Evolutionary conservation across 192 early-diverging fungal genomes (phyloP), one percentile per base, ranked within the genome.

Genomic region (Podila epicladia): DNA sequence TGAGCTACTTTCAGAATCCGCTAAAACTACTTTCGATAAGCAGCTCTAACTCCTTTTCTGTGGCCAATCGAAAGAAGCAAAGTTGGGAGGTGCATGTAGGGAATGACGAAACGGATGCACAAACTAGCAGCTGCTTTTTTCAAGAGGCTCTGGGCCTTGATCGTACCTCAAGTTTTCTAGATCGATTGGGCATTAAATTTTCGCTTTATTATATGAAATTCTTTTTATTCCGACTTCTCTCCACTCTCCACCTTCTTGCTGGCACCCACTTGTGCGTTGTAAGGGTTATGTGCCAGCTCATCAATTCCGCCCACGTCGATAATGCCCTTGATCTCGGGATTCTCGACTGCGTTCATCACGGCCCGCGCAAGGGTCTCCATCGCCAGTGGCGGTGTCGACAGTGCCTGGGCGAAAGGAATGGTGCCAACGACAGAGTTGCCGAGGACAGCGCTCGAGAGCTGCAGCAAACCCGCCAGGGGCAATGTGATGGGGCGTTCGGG

Each of bases 401-500:
- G 17, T 4, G 73, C 61, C n/a, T 82, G 77, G 24, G 85, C 87
- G 55, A 86, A 65, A 15, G 85, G 87, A 8, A 89, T 78, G 29
- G 82, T 87, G 4, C 84, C 82, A 28, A 75, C 64, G 22, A 82
- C 73, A 31, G 74, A 74, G 24, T 79, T 75, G n/a, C 82, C 75
- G 26, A 83, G 70, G 17, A 86, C 41, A 3, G 76, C 57, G 28
- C 86, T 88, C 35, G 89, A 85, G 20, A 75, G 33, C 41, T 86
- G 74, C 9, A 93, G 72, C 4, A 83, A 83, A 7, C 84, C 85
- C 6, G 92, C 92, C 62, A 92, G 63, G 26, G 91, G 89, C 6
- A 91, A 60, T 0, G 90, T 88, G 24, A 88, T 35, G 9, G 91
- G 88, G n/a, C 91, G 87, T 0, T 83, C 72, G 9, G 84, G 72